Percentiles rank a stretch among this genome's conserved stretches.
Evolutionary conservation across 345 rosid genomes (phyloP).

Genomic region (Eucalyptus camaldulensis): DNA sequence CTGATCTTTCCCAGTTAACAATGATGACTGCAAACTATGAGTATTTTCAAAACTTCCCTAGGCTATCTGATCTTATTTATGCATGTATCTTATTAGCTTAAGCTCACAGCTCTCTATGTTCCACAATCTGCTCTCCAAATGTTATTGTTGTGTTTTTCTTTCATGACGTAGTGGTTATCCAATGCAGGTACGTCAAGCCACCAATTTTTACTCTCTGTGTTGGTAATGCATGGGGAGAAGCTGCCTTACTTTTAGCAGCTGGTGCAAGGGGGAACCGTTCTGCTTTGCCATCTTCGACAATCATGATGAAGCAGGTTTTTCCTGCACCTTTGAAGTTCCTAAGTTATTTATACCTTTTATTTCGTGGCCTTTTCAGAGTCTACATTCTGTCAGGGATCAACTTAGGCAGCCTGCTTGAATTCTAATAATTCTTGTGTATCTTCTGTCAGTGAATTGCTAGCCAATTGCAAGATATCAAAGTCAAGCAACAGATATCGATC

Average conservation of each 20-base stretch:
- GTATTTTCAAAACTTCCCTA: not conserved
- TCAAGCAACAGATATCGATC: constrained; percentile 74
- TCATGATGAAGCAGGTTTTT: constrained; percentile 59
- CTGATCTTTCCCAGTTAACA: too few relatives aligned
- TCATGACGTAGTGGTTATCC: not conserved
- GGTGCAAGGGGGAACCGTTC: constrained; percentile 54
- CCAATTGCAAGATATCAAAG: constrained; percentile 94
- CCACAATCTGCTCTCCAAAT: not conserved
- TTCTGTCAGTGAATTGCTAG: constrained; percentile 26
- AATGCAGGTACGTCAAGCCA: constrained; percentile 57
- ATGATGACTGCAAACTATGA: not conserved
- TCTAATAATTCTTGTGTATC: not conserved
- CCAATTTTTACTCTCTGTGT: constrained; percentile 90
- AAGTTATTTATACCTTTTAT: not conserved
- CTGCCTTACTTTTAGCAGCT: constrained; percentile 75
- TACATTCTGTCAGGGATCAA: not conserved
- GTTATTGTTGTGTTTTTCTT: not conserved
- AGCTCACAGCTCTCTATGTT: not conserved
- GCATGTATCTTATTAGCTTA: too few relatives aligned
- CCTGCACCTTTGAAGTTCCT: not conserved
- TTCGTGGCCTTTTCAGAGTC: not conserved
- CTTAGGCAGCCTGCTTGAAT: not conserved
- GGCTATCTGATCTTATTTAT: too few relatives aligned
- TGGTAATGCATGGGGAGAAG: constrained; percentile 99
- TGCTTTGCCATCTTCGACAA: constrained; percentile 57